Percentiles rank a stretch among this genome's conserved stretches.
phyloP scores from a whole-genome alignment of 768 basidiomycete species.

The Porphyrellus cyaneotinctus region DNA sequence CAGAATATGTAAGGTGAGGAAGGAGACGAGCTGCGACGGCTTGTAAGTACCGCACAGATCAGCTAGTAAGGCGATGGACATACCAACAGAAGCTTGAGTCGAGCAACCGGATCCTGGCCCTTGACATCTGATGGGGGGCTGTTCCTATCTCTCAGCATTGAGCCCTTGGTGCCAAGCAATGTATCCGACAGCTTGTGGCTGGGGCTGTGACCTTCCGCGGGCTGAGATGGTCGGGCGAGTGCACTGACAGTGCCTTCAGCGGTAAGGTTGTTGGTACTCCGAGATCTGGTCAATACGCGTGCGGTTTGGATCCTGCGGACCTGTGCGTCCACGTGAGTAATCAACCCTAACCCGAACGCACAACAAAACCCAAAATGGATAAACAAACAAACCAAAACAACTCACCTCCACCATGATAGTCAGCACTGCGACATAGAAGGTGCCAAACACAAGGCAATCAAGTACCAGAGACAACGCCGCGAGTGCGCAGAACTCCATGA shows the following conservation, averaged over 20 bases:
- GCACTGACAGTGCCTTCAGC: slow-evolving; percentile 31
- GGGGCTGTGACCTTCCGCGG: slow-evolving; percentile 15
- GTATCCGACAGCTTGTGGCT: slow-evolving; percentile 27
- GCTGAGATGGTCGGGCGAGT: slow-evolving; percentile 23
- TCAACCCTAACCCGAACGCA: slow-evolving; percentile 9
- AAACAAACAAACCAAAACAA: slow-evolving; percentile 17
- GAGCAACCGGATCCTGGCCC: slow-evolving; percentile 75
- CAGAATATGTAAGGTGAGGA: slow-evolving; percentile 85
- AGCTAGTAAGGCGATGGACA: slow-evolving; percentile 20
- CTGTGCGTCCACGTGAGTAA: slow-evolving; percentile 31
- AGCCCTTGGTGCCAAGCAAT: slow-evolving; percentile 48
- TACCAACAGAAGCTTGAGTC: slow-evolving; percentile 85
- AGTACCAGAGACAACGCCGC: slow-evolving; percentile 83
- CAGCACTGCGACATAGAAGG: slow-evolving; percentile 85
- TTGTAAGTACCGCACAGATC: not conserved
- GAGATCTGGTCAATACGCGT: slow-evolving; percentile 44
- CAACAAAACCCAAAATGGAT: not conserved
- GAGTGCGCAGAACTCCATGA: slow-evolving; percentile 92
- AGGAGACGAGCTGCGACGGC: slow-evolving; percentile 68
- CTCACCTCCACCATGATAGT: slow-evolving; percentile 94
- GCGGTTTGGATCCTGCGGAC: slow-evolving; percentile 69
- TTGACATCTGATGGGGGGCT: slow-evolving; percentile 40
- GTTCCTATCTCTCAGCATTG: slow-evolving; percentile 43
- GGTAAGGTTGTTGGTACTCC: slow-evolving; percentile 28
- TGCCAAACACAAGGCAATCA: slow-evolving; percentile 86